phyloP scores from a whole-genome alignment of 73 alveolate species.

The Symbiodinium natans region DNA sequence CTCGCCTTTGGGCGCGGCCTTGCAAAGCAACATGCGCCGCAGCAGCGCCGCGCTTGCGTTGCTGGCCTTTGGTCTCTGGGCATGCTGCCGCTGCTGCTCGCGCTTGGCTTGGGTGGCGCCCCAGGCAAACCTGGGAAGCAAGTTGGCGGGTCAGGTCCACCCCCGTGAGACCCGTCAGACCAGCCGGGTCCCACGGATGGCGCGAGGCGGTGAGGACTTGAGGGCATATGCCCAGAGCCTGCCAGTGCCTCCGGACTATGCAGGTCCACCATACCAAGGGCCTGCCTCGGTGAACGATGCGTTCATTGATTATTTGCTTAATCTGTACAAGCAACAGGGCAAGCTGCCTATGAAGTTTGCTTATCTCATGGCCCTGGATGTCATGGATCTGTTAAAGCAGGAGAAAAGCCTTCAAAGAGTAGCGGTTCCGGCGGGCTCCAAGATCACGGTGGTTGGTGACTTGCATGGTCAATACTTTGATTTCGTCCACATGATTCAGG shows the following conservation, averaged over 20 bases:
- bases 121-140: not conserved
- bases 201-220: constrained; percentile 29
- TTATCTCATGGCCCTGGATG: constrained; percentile 64
- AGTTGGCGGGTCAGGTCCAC: not conserved
- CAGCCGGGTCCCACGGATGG: constrained; percentile 1
- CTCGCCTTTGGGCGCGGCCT: not conserved
- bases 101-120: not conserved
- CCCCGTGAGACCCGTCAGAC: too few species aligned
- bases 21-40: not conserved
- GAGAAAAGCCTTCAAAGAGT: constrained; percentile 74
- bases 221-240: constrained; percentile 63
- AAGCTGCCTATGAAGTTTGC: not conserved
- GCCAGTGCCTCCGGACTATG: constrained; percentile 63
- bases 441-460: constrained; percentile 95
- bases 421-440: constrained; percentile 76
- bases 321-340: constrained; percentile 57
- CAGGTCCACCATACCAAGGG: constrained; percentile 70
- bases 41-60: not conserved
- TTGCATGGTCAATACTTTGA: constrained; percentile 96
- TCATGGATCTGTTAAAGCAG: constrained; percentile 54
- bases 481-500: constrained; percentile 95
- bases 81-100: too few species aligned
- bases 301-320: constrained; percentile 58
- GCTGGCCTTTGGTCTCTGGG: not conserved
- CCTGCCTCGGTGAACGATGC: constrained; percentile 85